Evolutionary conservation across 345 rosid genomes (phyloP), one percentile per base, ranked within the genome.

Genomic region (Populus simonii): DNA sequence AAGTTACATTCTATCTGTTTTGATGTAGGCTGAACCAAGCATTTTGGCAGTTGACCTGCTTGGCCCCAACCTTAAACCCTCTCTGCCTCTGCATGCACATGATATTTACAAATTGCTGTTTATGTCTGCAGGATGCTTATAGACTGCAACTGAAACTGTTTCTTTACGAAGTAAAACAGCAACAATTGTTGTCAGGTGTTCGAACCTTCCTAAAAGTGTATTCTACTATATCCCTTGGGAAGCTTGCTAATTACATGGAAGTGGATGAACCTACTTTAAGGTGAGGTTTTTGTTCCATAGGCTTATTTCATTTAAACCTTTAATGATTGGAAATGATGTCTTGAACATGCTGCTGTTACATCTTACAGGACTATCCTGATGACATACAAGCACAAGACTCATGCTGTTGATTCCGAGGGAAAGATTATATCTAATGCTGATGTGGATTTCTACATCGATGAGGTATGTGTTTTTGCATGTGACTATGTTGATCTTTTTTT

Each of bases 331-430:
- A 33, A 25, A 8, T 67, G 35, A 20, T 45, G 5, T 53, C 59
- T 68, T 71, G 49, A 80, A n/a, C 53, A 23, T 74, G 22, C 47
- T 77, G 33, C 55, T 33, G 16, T 59, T 80, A 20, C 35, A 20
- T 53, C 53, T 55, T 78, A 47, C 88, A 96, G 99, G 92, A 92
- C 93, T n/a, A 92, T 96, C 80, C 81, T 96, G 88, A 71, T 96
- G 85, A 88, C 97, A 66, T 96, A 89, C 89, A 96, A 96, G 91
- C 99, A 96, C 92, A 96, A 96, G 89, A 96, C 95, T 25, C 97
- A 93, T 83, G 88, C 97, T 43, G 91, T 92, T 85, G 95, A 92
- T 83, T 79, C 91, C 51, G 91, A 89, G 67, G 91, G 97, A 80
- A 92, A 82, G 86, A 85, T 93, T 72, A 85, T 84, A 82, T 91